phyloP scores from a whole-genome alignment of 2,329 filamentous ascomycete species.

The Apiospora hydei region DNA sequence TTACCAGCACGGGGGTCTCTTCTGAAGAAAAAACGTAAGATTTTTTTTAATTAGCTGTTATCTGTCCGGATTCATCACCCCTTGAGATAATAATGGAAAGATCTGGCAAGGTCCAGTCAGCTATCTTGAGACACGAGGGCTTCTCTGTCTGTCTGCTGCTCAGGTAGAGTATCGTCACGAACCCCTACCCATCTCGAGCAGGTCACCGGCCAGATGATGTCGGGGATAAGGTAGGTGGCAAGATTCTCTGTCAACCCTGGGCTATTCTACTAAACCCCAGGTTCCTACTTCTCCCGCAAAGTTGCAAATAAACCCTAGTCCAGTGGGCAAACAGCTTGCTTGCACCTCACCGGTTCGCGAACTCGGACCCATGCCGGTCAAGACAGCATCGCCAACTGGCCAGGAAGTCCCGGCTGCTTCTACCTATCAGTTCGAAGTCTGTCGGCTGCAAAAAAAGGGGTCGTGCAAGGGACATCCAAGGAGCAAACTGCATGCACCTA shows the following conservation, averaged over 20 bases:
- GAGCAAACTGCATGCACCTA: too few species aligned
- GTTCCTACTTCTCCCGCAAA: neutral
- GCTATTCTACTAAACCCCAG: neutral
- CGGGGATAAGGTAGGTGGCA: neutral
- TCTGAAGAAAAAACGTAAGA: neutral
- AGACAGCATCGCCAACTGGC: neutral
- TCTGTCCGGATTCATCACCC: neutral
- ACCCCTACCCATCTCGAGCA: neutral
- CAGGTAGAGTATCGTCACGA: neutral
- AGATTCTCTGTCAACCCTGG: neutral
- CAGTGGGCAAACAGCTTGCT: neutral
- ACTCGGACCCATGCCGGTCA: neutral
- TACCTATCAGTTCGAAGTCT: too few species aligned
- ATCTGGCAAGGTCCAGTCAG: neutral
- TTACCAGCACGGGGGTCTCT: neutral
- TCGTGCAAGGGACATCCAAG: too few species aligned
- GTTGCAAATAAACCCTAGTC: conserved; percentile 12
- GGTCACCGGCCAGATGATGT: neutral
- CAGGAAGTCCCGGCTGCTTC: too few species aligned
- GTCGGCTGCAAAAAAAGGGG: too few species aligned
- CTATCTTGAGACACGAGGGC: neutral
- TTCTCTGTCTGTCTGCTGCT: neutral
- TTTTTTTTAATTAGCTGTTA: conserved; percentile 3
- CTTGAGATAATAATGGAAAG: neutral
- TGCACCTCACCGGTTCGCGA: neutral